Evolutionary conservation across 305 asterid genomes (phyloP).

Genomic region (Salvia sclarea): DNA sequence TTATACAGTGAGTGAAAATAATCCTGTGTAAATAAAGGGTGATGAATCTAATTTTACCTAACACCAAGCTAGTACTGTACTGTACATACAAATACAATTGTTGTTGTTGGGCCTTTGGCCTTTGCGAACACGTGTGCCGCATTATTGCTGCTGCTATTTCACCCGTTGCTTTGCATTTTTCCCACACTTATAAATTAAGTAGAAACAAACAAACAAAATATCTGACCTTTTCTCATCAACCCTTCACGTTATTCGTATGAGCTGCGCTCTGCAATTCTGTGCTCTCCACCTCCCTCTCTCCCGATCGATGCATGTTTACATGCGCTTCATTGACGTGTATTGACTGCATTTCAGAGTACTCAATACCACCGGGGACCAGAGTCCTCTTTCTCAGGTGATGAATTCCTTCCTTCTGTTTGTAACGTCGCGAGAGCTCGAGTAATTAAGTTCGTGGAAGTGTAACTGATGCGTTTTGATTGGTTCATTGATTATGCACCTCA

Average conservation of each 20-base stretch:
- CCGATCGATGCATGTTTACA: constrained; percentile 19
- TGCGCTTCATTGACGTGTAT: constrained; percentile 22
- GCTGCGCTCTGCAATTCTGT: not conserved
- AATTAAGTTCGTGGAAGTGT: constrained; percentile 20
- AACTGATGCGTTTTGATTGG: not conserved
- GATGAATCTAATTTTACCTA: not conserved
- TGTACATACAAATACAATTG: too few relatives aligned
- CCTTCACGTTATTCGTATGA: constrained; percentile 39
- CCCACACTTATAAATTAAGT: not conserved
- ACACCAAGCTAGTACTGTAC: too few relatives aligned
- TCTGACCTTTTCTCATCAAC: constrained; percentile 4
- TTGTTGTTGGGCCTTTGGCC: not conserved
- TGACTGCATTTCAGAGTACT: constrained; percentile 20
- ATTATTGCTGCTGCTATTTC: constrained; percentile 28
- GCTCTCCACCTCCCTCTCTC: not conserved
- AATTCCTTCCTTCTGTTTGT: not conserved
- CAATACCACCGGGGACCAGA: not conserved
- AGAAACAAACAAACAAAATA: not conserved
- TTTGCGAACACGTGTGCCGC: constrained; percentile 30
- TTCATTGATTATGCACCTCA: not conserved
- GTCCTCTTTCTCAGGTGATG: not conserved
- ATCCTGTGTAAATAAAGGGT: not conserved
- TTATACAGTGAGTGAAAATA: too few relatives aligned
- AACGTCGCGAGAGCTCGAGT: not conserved
- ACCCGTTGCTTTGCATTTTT: constrained; percentile 5